Conservation (phyloP, 148 eudicot genomes). For the Rhododendron mucronatum region DNA sequence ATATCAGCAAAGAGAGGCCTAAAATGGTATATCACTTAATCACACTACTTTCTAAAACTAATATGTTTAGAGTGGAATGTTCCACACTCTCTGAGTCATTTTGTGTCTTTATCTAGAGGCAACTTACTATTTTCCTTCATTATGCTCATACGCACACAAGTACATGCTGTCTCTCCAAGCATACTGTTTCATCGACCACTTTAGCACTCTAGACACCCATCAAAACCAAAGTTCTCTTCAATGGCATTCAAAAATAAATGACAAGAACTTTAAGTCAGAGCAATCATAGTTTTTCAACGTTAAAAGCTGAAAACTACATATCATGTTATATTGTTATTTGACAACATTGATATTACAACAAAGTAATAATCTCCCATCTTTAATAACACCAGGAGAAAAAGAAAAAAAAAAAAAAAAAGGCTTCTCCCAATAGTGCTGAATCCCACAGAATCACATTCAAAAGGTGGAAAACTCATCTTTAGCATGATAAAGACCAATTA, state of each 20-base stretch:
- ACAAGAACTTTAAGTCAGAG: neutral
- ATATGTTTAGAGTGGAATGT: neutral
- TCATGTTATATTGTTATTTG: neutral
- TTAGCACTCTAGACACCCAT: neutral
- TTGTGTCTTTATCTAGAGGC: neutral
- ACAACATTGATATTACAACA: neutral
- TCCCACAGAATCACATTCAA: neutral
- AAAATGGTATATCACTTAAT: neutral
- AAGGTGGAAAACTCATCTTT: neutral
- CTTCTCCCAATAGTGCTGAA: neutral
- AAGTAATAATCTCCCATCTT: neutral
- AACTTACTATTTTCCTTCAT: neutral
- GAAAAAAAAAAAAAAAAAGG: neutral
- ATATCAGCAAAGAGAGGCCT: neutral
- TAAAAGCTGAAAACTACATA: neutral
- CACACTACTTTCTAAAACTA: neutral
- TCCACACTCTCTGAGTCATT: neutral
- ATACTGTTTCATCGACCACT: neutral
- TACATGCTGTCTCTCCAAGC: neutral
- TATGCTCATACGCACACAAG: neutral
- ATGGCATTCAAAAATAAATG: neutral
- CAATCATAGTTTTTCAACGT: neutral
- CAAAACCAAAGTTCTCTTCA: neutral
- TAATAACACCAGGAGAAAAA: neutral
- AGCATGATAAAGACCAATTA: constrained; percentile 20